Percentiles rank a stretch among this genome's conserved stretches.
phyloP scores from a whole-genome alignment of 768 basidiomycete genomes.

The Leucocoprinus leucothites region DNA sequence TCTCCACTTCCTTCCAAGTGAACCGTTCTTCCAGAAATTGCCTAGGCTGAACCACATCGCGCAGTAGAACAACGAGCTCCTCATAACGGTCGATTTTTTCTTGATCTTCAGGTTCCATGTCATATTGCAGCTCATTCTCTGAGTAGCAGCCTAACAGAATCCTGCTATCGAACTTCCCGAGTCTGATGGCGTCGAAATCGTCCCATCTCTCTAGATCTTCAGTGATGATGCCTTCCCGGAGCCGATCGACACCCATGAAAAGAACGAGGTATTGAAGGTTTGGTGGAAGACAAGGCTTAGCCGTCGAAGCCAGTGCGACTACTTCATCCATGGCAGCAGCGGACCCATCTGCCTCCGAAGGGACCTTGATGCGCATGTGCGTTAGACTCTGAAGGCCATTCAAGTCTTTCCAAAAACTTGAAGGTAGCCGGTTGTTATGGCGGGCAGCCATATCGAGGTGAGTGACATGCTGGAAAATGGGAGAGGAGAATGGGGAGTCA shows the following conservation, averaged over 20 bases:
- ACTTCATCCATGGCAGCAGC: background rate
- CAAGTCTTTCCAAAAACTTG: too few relatives aligned
- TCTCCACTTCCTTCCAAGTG: too few relatives aligned
- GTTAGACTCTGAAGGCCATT: too few relatives aligned
- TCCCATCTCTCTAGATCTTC: background rate
- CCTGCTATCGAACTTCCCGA: background rate
- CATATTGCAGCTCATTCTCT: background rate
- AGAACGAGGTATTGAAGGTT: background rate
- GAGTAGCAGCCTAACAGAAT: background rate
- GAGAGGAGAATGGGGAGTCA: background rate
- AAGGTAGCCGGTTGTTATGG: too few relatives aligned
- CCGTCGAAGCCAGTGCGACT: background rate
- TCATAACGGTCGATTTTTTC: background rate
- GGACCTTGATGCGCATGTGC: too few relatives aligned
- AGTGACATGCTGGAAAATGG: slow-evolving; percentile 1
- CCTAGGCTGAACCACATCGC: too few relatives aligned
- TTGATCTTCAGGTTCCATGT: background rate
- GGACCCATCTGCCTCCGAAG: background rate
- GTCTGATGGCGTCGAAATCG: background rate
- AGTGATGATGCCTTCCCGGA: background rate
- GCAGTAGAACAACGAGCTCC: background rate
- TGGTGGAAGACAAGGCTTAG: too few relatives aligned
- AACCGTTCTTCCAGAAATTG: too few relatives aligned
- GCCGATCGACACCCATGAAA: background rate
- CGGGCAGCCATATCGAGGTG: background rate